Evolutionary conservation across 345 rosid genomes (phyloP).

Genomic region (Jatropha curcas): DNA sequence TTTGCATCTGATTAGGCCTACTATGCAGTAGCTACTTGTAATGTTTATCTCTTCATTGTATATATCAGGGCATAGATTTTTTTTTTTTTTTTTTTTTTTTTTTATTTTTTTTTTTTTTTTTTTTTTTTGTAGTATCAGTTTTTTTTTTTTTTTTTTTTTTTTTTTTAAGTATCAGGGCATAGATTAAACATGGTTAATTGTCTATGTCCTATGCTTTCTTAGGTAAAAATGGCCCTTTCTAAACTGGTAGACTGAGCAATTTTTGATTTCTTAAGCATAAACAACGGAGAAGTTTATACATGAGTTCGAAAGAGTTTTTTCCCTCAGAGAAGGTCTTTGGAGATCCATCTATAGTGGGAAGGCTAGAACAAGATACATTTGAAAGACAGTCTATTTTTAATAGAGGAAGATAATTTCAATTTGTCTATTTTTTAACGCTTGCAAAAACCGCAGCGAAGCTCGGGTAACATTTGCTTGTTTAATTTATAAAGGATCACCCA

Average conservation of each 20-base stretch:
- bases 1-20: slow-evolving; percentile 97
- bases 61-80: neutral
- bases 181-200: neutral
- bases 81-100: too few relatives aligned
- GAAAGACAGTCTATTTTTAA: slow-evolving; percentile 57
- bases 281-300: slow-evolving; percentile 72
- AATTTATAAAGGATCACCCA: too few relatives aligned
- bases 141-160: too few relatives aligned
- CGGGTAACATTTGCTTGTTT: too few relatives aligned
- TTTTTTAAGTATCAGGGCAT: too few relatives aligned
- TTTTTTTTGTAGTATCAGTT: too few relatives aligned
- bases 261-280: slow-evolving; percentile 41
- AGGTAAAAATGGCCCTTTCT: neutral
- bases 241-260: neutral
- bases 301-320: slow-evolving; percentile 99
- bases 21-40: slow-evolving; percentile 89
- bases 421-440: slow-evolving; percentile 6
- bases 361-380: slow-evolving; percentile 47
- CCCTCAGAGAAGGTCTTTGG: slow-evolving; percentile 85
- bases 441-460: too few relatives aligned
- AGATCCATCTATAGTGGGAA: slow-evolving; percentile 38
- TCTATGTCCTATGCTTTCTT: slow-evolving; percentile 9
- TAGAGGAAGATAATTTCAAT: slow-evolving; percentile 63
- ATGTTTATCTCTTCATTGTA: neutral
- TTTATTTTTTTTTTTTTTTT: too few relatives aligned